These are phyloP conservation scores for Fragilariopsis cylindrus DNA, from an alignment of 108 stramenopile species.

Conservation along the genomic window DNA sequence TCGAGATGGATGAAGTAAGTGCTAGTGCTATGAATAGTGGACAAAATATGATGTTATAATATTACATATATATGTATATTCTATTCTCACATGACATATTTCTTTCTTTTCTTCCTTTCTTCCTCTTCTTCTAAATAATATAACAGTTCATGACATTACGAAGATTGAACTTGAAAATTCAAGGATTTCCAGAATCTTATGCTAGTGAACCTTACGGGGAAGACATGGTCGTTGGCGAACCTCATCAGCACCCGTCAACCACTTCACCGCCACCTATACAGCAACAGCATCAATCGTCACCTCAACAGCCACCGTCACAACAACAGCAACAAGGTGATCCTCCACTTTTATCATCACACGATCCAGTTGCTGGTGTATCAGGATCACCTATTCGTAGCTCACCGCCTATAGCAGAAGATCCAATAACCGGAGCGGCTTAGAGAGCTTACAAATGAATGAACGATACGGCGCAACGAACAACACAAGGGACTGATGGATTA, in stretches of 20 bases:
- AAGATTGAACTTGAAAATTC: slow-evolving; percentile 81
- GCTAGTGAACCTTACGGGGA: slow-evolving; percentile 63
- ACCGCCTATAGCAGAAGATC: slow-evolving; percentile 26
- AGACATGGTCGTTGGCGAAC: slow-evolving; percentile 47
- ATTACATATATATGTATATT: background rate
- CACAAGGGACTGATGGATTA: too few species aligned
- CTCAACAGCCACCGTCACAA: background rate
- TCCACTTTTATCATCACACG: slow-evolving; percentile 14
- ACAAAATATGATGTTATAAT: too few species aligned
- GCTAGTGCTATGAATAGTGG: too few species aligned
- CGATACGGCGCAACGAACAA: background rate
- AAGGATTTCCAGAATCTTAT: slow-evolving; percentile 89
- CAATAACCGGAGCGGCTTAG: slow-evolving; percentile 32
- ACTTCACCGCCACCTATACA: slow-evolving; percentile 14
- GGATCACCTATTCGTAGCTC: slow-evolving; percentile 31
- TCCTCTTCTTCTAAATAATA: background rate
- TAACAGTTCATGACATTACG: slow-evolving; percentile 82
- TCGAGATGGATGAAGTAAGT: slow-evolving; percentile 87
- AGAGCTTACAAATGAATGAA: background rate
- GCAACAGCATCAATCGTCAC: background rate
- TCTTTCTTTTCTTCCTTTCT: slow-evolving; percentile 2
- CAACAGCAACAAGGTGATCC: slow-evolving; percentile 14
- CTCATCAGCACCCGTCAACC: slow-evolving; percentile 21
- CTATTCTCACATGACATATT: background rate
- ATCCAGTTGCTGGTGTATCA: slow-evolving; percentile 16